Base-by-base conservation (phyloP, 805 yeast genomes). In the Lipomyces yamadae region DNA sequence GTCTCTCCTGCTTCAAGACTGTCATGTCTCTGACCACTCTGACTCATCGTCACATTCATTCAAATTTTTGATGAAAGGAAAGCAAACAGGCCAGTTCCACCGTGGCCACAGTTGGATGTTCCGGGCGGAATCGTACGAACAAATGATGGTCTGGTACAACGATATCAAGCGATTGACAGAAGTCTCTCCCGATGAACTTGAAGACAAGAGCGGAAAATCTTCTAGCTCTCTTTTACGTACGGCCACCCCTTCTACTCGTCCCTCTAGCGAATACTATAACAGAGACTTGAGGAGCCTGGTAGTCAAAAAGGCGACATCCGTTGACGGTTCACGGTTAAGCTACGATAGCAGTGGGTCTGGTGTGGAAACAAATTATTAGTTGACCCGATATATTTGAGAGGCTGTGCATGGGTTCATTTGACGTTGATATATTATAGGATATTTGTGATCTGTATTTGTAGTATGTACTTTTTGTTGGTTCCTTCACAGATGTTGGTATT, bases 71-170 rank as follows among this genome's bases (percentile, higher is more conserved):
- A 80, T 94, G 68, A 86, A 85, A 70, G 86, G 92, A 18, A 91
- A 89, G 74, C 87, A 88, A 70, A 86, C 87, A 68, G 95, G 95
- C 13, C 79, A 89, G 67, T 82, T 91, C 69, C 88, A 87, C 69
- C 83, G 91, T 74, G 91, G 92, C 55, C 98, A 93, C 79, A 92
- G 92, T 74, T 92, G 95, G 91, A 95, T 93, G n/a, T 93, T 94
- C 81, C 84, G 96, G 71, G 88, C 96, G n/a, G 95, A 90, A 74
- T 85, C 89, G 59, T 90, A 89, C 73, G 89, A 88, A 54, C 78
- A 84, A 39, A 91, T 92, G 94, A 86, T 88, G 76, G 83, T 82
- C 52, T 94, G 99, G 99, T 91, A 85, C 77, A 85, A 85, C 71
- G 96, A 90, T 74, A 82, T 94, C 71, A 87, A 88, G 75, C 48